These are phyloP conservation scores for Ophiosphaerella korrae DNA, from an alignment of 2,329 filamentous ascomycete genomes.

Conservation along the genomic window DNA sequence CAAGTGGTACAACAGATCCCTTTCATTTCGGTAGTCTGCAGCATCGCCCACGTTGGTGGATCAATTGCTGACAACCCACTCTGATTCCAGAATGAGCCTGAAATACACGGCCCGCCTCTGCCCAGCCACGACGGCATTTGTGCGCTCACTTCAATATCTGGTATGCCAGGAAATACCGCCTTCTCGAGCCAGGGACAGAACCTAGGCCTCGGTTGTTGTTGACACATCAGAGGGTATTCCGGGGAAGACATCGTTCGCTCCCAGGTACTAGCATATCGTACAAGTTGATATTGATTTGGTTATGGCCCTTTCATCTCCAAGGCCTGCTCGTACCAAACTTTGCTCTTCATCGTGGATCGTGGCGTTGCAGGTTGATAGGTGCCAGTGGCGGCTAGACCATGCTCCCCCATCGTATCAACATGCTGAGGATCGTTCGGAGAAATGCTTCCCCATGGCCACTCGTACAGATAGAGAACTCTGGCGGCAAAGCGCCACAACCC, in stretches of 20 bases:
- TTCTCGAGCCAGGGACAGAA: constrained; percentile 32
- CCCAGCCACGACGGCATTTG: constrained; percentile 31
- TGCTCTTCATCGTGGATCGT: constrained; percentile 27
- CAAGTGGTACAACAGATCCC: constrained; percentile 41
- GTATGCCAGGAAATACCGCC: constrained; percentile 30
- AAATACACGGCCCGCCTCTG: constrained; percentile 31
- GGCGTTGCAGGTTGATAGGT: constrained; percentile 39
- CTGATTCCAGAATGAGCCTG: constrained; percentile 41
- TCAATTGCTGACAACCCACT: constrained; percentile 42
- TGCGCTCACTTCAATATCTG: constrained; percentile 26
- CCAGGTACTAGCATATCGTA: constrained; percentile 29
- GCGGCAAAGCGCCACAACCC: constrained; percentile 36
- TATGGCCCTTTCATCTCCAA: constrained; percentile 21
- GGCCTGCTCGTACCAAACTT: constrained; percentile 21
- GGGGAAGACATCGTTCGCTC: constrained; percentile 22
- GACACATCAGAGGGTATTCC: constrained; percentile 25
- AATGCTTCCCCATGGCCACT: constrained; percentile 25
- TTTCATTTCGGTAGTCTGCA: constrained; percentile 48
- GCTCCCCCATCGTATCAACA: constrained; percentile 26
- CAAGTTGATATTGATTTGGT: constrained; percentile 32
- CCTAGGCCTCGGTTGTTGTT: constrained; percentile 22
- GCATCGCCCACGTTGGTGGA: constrained; percentile 43
- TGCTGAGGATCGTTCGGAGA: constrained; percentile 32
- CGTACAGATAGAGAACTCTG: constrained; percentile 16
- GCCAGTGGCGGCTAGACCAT: constrained; percentile 26